Evolutionary conservation across 2,329 filamentous ascomycete species (phyloP).

Genomic region (Alternaria postmessia): DNA sequence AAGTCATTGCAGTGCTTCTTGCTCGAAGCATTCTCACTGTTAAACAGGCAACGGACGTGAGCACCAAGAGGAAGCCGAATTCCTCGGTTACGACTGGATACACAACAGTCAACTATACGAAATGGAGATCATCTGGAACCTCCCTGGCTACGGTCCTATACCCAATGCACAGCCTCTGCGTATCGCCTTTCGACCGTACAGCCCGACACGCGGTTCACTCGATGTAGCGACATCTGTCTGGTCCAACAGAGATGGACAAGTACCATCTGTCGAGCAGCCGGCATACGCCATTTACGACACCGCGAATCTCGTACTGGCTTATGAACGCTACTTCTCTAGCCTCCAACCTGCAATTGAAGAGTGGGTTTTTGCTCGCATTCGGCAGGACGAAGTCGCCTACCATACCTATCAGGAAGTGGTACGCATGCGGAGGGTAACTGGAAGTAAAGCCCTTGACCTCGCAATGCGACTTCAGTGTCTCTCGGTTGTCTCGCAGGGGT

Average conservation of each 20-base stretch:
- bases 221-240: conserved; percentile 43
- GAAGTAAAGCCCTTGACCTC: conserved; percentile 37
- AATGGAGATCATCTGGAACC: conserved; percentile 48
- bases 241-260: conserved; percentile 39
- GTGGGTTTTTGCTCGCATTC: conserved; percentile 43
- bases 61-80: conserved; percentile 45
- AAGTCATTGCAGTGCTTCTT: conserved; percentile 7
- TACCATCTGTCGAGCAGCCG: conserved; percentile 39
- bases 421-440: conserved; percentile 34
- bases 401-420: conserved; percentile 45
- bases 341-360: conserved; percentile 40
- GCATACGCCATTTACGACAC: conserved; percentile 49
- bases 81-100: conserved; percentile 41
- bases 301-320: conserved; percentile 32
- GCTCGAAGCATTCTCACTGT: conserved; percentile 13
- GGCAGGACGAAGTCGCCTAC: conserved; percentile 38
- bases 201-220: conserved; percentile 35
- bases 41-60: conserved; percentile 47
- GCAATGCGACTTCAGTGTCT: conserved; percentile 47
- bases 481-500: conserved; percentile 49
- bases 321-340: conserved; percentile 40
- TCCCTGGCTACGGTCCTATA: conserved; percentile 45
- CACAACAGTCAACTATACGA: conserved; percentile 33
- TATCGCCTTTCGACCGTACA: conserved; percentile 40
- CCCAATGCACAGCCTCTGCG: conserved; percentile 33